phyloP scores from a whole-genome alignment of 1,284 basidiomycete genomes.

The Sanghuangporus sanghuang region DNA sequence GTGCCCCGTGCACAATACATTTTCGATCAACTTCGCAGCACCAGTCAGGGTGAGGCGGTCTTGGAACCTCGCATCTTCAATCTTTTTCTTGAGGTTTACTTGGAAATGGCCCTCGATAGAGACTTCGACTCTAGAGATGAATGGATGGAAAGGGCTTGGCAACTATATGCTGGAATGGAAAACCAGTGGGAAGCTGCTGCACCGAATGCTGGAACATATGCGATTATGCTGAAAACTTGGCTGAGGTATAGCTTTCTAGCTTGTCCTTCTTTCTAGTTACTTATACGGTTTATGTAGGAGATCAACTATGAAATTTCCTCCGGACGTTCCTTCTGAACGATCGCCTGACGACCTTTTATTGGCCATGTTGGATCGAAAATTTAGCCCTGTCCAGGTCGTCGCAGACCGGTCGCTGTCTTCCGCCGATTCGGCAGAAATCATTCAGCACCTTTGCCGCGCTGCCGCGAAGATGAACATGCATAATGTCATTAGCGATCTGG shows the following conservation, averaged over 20 bases:
- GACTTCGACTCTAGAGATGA: conserved; percentile 35
- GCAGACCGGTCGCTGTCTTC: conserved; percentile 51
- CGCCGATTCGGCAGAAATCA: conserved; percentile 48
- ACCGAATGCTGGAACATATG: conserved; percentile 59
- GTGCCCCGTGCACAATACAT: conserved; percentile 65
- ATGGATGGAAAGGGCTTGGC: conserved; percentile 59
- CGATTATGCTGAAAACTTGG: conserved; percentile 57
- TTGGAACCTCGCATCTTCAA: conserved; percentile 43
- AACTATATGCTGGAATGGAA: conserved; percentile 54
- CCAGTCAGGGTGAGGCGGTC: conserved; percentile 28
- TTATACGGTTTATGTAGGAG: conserved; percentile 7
- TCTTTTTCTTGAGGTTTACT: conserved; percentile 56
- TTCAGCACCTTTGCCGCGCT: conserved; percentile 50
- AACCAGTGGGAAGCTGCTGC: conserved; percentile 39
- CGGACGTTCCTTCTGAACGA: not conserved
- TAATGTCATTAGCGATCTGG: conserved; percentile 50
- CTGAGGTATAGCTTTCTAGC: conserved; percentile 38
- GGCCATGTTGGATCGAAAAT: conserved; percentile 42
- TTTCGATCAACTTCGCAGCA: conserved; percentile 53
- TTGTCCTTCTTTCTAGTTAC: not conserved
- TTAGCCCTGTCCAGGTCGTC: conserved; percentile 50
- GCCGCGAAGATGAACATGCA: conserved; percentile 52
- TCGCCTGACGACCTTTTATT: conserved; percentile 39
- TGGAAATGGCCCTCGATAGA: conserved; percentile 48
- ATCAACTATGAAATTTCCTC: not conserved